Evolutionary conservation across 495 filamentous ascomycete species (phyloP), one percentile per base, ranked within the genome.

Genomic region (Staphylotrichum tortipilum): DNA sequence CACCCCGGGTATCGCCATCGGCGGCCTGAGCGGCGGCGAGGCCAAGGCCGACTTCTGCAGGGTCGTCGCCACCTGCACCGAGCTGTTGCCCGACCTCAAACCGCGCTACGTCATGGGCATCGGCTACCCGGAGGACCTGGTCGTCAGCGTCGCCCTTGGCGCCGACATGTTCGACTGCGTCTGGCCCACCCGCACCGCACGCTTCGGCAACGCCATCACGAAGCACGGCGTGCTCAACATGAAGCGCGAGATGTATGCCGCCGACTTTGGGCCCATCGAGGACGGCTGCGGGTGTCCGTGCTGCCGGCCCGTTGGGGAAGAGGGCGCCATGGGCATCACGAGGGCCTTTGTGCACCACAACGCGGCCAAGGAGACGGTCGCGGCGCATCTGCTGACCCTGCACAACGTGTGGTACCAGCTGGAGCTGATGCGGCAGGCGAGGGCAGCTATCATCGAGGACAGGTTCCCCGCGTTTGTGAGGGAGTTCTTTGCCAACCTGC

Each of bases 131-230:
- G 92, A 96, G 63, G 92, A 98, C 65, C 73, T 98, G 45, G 73
- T 98, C 11, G 88, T 98, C 12, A 89, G 86, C 44, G 76, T 94
- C 11, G 92, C 92, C 10, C 77, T 98, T 5, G 92, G 92, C 4
- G 92, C 94, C 19, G 92, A 98, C 63, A 97, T 98, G 94, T 98
- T 98, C 65, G 92, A 98, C 70, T 98, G 94, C 60, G 92, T 97
- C 6, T 98, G 94, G 94, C 94, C 91, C 7, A 98, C 92, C 21
- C 77, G 92, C 34, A 97, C 92, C 21, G 92, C 94, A 68, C 81
- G 92, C 24, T 98, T 97, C 58, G 92, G 92, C 8, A 94, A 95
- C 59, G 92, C 94, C 29, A 80, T 97, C 49, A 94, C 89, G 8
- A 79, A 83, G 44, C 62, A 74, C 19, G 92, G 92, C 21, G 81